These are phyloP conservation scores for Musa acuminata DNA, from an alignment of 176 grass and related monocot species.

Conservation along the genomic window DNA sequence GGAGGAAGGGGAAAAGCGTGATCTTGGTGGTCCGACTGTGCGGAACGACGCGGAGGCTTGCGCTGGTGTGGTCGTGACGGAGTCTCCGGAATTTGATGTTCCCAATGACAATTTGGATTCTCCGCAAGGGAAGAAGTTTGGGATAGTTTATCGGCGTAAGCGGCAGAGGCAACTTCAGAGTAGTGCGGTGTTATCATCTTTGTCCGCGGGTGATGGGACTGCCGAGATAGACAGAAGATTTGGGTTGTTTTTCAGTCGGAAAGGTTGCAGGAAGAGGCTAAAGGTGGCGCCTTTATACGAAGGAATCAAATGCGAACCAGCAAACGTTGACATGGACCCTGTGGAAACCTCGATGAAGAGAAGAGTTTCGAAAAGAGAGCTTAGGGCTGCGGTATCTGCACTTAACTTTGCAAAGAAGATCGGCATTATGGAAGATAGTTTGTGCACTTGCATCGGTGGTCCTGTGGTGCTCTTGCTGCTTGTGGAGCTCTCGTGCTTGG, in stretches of 20 bases:
- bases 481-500: conserved; percentile 31
- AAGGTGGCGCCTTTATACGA: conserved; percentile 17
- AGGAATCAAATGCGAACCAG: neutral
- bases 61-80: neutral
- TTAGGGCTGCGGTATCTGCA: conserved; percentile 21
- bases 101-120: neutral
- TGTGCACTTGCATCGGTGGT: conserved; percentile 26
- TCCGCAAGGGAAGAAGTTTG: conserved; percentile 21
- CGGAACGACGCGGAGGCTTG: neutral
- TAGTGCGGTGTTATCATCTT: neutral
- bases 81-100: neutral
- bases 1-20: neutral
- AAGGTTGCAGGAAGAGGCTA: conserved; percentile 28
- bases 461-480: conserved; percentile 33
- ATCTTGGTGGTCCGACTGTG: neutral
- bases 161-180: conserved; percentile 3
- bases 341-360: neutral
- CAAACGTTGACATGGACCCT: neutral
- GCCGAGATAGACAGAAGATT: conserved; percentile 30
- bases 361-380: neutral
- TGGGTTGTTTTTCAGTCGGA: conserved; percentile 55
- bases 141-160: conserved; percentile 72
- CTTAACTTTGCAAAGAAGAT: conserved; percentile 31
- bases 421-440: conserved; percentile 18
- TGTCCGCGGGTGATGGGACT: neutral